Evolutionary conservation across 768 basidiomycete species (phyloP).

Genomic region (Termitomyces sp.): DNA sequence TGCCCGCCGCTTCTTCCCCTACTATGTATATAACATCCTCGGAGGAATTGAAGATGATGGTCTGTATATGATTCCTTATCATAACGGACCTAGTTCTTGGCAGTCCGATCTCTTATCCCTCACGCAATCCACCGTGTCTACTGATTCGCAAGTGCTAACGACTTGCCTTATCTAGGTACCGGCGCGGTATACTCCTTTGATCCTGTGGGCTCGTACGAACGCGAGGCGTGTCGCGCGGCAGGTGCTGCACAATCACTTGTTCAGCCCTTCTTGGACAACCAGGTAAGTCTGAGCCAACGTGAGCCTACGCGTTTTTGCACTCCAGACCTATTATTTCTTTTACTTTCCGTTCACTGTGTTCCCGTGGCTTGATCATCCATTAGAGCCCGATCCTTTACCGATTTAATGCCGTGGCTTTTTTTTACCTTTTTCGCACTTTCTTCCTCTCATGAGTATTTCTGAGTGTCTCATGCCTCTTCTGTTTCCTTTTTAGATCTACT

Average conservation of each 20-base stretch:
- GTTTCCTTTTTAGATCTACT: conserved; percentile 72
- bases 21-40: conserved; percentile 95
- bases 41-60: conserved; percentile 96
- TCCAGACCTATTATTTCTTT: conserved; percentile 15
- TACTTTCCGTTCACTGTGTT: conserved; percentile 7
- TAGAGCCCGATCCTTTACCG: conserved; percentile 40
- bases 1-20: conserved; percentile 94
- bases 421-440: conserved; percentile 13
- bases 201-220: conserved; percentile 97
- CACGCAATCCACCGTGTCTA: background rate
- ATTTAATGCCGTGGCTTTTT: conserved; percentile 32
- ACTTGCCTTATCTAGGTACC: conserved; percentile 48
- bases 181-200: conserved; percentile 99
- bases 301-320: conserved; percentile 9
- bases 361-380: conserved; percentile 10
- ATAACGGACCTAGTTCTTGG: conserved; percentile 14
- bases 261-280: conserved; percentile 98
- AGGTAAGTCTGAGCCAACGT: conserved; percentile 52
- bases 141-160: conserved; percentile 6
- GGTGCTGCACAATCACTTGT: conserved; percentile 93
- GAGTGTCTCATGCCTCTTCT: conserved; percentile 17
- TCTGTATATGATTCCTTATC: conserved; percentile 31
- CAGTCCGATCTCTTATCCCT: conserved; percentile 14
- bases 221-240: conserved; percentile 93
- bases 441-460: conserved; percentile 12